A percentile compares a stretch with the other conserved stretches of the same genome.
These are phyloP conservation scores for Endocarpon pusillum DNA, from an alignment of 495 filamentous ascomycete genomes.

Conservation along the genomic window DNA sequence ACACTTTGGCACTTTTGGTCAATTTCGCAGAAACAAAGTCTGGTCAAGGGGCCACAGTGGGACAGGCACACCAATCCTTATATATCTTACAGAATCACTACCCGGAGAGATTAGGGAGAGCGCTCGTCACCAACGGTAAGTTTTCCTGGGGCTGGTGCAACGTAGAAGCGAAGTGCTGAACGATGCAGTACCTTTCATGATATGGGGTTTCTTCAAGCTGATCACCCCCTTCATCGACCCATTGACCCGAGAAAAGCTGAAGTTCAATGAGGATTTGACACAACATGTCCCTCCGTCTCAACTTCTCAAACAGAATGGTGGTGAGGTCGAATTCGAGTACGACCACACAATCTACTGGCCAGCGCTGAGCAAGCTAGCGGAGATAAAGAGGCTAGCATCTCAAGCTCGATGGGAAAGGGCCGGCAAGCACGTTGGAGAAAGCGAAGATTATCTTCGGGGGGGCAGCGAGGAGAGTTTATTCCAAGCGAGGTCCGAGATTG, in stretches of 20 bases:
- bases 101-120: slow-evolving; percentile 78
- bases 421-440: slow-evolving; percentile 67
- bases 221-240: slow-evolving; percentile 95
- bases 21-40: slow-evolving; percentile 69
- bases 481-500: too few relatives aligned
- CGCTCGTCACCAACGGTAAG: slow-evolving; percentile 73
- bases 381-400: slow-evolving; percentile 38
- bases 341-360: slow-evolving; percentile 84
- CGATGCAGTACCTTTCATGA: slow-evolving; percentile 61
- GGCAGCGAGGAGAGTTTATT: slow-evolving; percentile 28
- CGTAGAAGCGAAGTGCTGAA: not conserved
- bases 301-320: slow-evolving; percentile 45
- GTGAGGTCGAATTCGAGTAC: slow-evolving; percentile 61
- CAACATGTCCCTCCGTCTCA: slow-evolving; percentile 62
- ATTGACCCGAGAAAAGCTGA: slow-evolving; percentile 73
- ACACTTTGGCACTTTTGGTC: slow-evolving; percentile 69
- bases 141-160: slow-evolving; percentile 5
- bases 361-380: slow-evolving; percentile 50
- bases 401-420: slow-evolving; percentile 56
- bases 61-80: slow-evolving; percentile 60
- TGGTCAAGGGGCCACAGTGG: slow-evolving; percentile 59
- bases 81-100: slow-evolving; percentile 88
- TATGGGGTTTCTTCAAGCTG: slow-evolving; percentile 83
- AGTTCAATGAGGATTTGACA: slow-evolving; percentile 78
- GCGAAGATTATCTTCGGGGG: slow-evolving; percentile 64